Percentiles rank a stretch among this genome's conserved stretches.
Evolutionary conservation across 1,139 yeast species (phyloP).

Genomic region (Lodderomyces oxycetoniae): DNA sequence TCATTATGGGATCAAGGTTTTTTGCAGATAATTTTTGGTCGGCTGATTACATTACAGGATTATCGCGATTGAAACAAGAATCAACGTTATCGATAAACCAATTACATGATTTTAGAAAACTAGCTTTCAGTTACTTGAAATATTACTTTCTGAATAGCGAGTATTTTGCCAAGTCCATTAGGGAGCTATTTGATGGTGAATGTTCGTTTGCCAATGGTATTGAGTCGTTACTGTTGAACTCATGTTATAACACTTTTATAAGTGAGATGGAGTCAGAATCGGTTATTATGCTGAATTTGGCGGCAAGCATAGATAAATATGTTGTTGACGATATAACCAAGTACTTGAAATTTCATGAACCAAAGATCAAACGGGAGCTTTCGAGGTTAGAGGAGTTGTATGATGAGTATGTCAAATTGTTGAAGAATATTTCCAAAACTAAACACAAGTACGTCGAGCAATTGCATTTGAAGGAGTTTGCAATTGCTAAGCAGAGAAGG

Average conservation of each 20-base stretch:
- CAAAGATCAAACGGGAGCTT: slow-evolving; percentile 25
- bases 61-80: slow-evolving; percentile 29
- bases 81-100: slow-evolving; percentile 33
- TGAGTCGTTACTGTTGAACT: background rate
- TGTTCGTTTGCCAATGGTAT: slow-evolving; percentile 14
- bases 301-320: slow-evolving; percentile 34
- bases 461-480: slow-evolving; percentile 28
- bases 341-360: slow-evolving; percentile 37
- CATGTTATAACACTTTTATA: slow-evolving; percentile 14
- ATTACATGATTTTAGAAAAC: slow-evolving; percentile 38
- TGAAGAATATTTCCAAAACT: slow-evolving; percentile 25
- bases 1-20: no score
- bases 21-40: slow-evolving; percentile 40
- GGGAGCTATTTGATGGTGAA: slow-evolving; percentile 23
- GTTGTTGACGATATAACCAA: slow-evolving; percentile 34
- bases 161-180: slow-evolving; percentile 25
- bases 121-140: slow-evolving; percentile 37
- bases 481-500: slow-evolving; percentile 4
- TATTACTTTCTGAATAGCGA: slow-evolving; percentile 38
- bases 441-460: slow-evolving; percentile 31
- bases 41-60: slow-evolving; percentile 38
- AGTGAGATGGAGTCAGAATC: slow-evolving; percentile 23
- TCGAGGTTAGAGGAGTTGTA: slow-evolving; percentile 24
- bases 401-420: slow-evolving; percentile 25
- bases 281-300: slow-evolving; percentile 22